phyloP scores from a whole-genome alignment of 495 filamentous ascomycete species.

The Neurospora tetraspora region DNA sequence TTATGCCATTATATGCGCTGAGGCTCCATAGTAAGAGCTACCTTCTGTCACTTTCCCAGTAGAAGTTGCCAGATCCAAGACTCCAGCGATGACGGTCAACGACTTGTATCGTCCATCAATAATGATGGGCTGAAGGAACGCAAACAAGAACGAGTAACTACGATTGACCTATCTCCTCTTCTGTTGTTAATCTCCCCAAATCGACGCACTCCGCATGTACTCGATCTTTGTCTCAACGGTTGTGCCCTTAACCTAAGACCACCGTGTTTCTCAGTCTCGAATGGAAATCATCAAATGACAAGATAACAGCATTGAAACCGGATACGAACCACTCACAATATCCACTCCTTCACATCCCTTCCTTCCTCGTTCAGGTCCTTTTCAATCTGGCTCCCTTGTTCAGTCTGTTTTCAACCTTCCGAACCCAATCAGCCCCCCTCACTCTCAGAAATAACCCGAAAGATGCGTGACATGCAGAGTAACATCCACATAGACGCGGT shows the following conservation, averaged over 20 bases:
- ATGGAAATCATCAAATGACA: neutral
- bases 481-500: constrained; percentile 26
- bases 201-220: neutral
- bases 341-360: neutral
- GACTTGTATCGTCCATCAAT: neutral
- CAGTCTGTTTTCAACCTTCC: neutral
- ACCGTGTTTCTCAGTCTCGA: neutral
- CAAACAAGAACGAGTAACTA: neutral
- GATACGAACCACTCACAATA: neutral
- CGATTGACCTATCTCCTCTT: neutral
- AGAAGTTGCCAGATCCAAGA: no score
- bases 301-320: neutral
- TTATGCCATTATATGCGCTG: neutral
- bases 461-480: constrained; percentile 23
- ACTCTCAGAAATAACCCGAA: constrained; percentile 7
- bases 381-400: neutral
- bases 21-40: neutral
- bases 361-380: no score
- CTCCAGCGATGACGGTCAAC: neutral
- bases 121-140: neutral
- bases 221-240: neutral
- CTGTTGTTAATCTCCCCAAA: neutral
- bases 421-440: neutral
- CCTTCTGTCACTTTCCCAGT: neutral
- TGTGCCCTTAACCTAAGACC: neutral